Evolutionary conservation across 2,329 filamentous ascomycete genomes (phyloP), one percentile per base, ranked within the genome.

Genomic region (Neofusicoccum cordaticola): DNA sequence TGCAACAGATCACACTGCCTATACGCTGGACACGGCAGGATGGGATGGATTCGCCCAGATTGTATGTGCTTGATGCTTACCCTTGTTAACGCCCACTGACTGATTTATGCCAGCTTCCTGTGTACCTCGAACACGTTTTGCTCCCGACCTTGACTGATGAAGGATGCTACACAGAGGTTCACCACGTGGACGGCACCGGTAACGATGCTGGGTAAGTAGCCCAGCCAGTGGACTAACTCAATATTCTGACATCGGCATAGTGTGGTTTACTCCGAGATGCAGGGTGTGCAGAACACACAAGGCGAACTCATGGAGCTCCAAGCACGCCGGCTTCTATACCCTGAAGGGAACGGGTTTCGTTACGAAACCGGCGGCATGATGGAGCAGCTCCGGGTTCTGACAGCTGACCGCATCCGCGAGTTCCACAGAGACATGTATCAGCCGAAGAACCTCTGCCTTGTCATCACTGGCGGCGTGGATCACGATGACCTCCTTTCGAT

Each of bases 291-390:
- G 74, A 96, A 96, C 74, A 89, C 87, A 61, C 88, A 90, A 69
- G 83, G 84, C 7, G 92, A 97, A 75, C 86, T 98, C 65, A 97
- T 98, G 86, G 92, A 97, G 68, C 83, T 97, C 65, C 86, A 87
- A 68, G 89, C 92, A 61, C 89, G 91, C 45, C 87, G 91, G 2
- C 81, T 95, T 50, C 82, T 97, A 41, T 99, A 98, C 71, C 93
- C 93, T 0, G 88, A 95, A 75, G 90, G 91, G 52, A 88, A 96
- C 63, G 95, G 95, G 2, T 99, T 97, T 74, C 89, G 94, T 65
- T 98, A 97, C 71, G 95, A 99, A 79, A 99, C 95, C n/a, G 95
- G 95, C 12, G 95, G 95, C 13, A 92, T 97, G 89, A 96, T 96
- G 81, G 92, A 97, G 71, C 90, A 93, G 39, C 83, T 99, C 57